Evolutionary conservation across 179 eudicot species (phyloP).

Genomic region (Monotropa hypopitys): DNA sequence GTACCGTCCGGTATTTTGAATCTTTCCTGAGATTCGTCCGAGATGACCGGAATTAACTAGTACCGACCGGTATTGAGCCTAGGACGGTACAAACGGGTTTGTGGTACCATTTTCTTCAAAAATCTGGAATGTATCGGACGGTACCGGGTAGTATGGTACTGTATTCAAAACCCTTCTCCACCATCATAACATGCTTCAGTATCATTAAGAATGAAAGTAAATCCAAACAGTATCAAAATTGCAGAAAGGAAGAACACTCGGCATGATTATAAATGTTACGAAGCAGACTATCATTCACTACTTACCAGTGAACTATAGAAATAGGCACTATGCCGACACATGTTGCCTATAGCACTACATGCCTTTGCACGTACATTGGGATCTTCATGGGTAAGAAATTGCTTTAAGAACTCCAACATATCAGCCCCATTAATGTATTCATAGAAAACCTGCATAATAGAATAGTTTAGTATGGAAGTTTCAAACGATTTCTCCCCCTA

Average conservation of each 20-base stretch:
- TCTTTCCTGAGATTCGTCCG: no score
- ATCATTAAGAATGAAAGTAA: not conserved
- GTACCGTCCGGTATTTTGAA: no score
- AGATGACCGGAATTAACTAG: no score
- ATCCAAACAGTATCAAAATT: not conserved
- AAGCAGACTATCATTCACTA: conserved; percentile 5
- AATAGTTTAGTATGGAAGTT: not conserved
- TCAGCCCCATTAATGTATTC: conserved; percentile 66
- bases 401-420: conserved; percentile 55
- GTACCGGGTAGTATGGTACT: no score
- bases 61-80: no score
- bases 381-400: conserved; percentile 68
- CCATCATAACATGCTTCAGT: not conserved
- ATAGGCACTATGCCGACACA: conserved; percentile 93
- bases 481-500: not conserved
- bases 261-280: not conserved
- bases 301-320: conserved; percentile 72
- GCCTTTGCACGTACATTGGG: conserved; percentile 75
- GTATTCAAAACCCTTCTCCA: no score
- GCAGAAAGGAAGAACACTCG: not conserved
- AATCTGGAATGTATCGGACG: no score
- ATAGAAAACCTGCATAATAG: conserved; percentile 58
- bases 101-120: no score
- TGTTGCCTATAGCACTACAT: conserved; percentile 90
- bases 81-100: no score